Evolutionary conservation across 768 basidiomycete species (phyloP).

Genomic region (Pulveroboletus sp.): DNA sequence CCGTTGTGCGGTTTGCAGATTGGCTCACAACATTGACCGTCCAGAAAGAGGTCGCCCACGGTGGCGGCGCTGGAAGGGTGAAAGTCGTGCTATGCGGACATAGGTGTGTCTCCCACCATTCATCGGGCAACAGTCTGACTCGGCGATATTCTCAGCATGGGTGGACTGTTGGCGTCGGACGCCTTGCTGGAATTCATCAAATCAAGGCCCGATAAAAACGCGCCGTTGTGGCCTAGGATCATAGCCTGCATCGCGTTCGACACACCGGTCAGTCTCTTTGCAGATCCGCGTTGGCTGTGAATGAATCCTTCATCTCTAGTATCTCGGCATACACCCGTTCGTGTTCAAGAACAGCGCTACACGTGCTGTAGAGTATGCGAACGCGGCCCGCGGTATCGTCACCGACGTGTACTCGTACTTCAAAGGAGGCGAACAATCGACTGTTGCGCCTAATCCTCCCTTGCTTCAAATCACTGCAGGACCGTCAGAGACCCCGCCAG

Average conservation of each 20-base stretch:
- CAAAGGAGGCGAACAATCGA: conserved; percentile 40
- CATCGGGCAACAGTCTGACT: neutral
- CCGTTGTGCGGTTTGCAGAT: conserved; percentile 83
- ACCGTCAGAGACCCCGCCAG: conserved; percentile 11
- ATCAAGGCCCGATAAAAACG: conserved; percentile 58
- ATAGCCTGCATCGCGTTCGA: conserved; percentile 86
- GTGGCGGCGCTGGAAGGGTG: conserved; percentile 69
- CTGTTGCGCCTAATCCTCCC: conserved; percentile 29
- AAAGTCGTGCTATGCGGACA: conserved; percentile 89
- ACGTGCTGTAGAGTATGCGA: conserved; percentile 69
- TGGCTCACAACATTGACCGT: conserved; percentile 91
- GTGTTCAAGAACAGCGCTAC: conserved; percentile 84
- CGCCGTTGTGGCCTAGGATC: conserved; percentile 85
- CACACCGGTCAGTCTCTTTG: conserved; percentile 65
- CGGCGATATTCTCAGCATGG: conserved; percentile 64
- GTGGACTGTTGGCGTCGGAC: conserved; percentile 86
- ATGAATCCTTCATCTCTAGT: conserved; percentile 44
- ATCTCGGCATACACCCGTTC: conserved; percentile 80
- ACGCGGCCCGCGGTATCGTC: conserved; percentile 60
- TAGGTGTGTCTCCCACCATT: conserved; percentile 45
- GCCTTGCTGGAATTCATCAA: conserved; percentile 70
- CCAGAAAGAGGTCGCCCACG: conserved; percentile 76
- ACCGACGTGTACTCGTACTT: conserved; percentile 59
- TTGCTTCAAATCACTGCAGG: conserved; percentile 32
- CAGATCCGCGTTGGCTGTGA: neutral